Evolutionary conservation across 2,329 filamentous ascomycete genomes (phyloP), one percentile per base, ranked within the genome.

Genomic region (Colletotrichum sp.): DNA sequence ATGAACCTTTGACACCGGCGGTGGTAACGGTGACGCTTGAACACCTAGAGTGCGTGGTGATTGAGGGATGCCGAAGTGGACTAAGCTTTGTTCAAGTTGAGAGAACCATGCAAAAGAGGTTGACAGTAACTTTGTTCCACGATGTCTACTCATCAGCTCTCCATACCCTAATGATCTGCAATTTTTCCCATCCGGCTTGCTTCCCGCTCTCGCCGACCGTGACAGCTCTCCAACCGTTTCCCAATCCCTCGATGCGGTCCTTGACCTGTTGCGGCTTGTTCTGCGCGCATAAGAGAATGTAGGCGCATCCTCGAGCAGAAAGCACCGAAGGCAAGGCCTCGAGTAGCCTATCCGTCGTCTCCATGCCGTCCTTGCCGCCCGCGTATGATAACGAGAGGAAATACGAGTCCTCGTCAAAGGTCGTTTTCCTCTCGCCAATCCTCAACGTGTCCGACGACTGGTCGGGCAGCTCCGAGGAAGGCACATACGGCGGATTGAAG

Each of bases 401-500:
- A 81, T 95, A 93, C 32, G 95, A 96, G 81, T 98, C 96, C 73
- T 93, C 91, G 72, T 96, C 95, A 79, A 95, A 98, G 12, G 85
- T 84, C 55, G 82, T 86, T 79, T 32, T 72, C 82, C 71, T 84
- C 79, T 82, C 82, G 70, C 79, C 65, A 7, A 55, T 57, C 13
- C 28, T 30, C 18, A 76, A 34, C n/a, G 67, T 63, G 12, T 52
- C 71, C 3, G 74, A 70, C 18, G 63, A 43, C 67, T 76, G 74
- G 28, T 85, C 83, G 2, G 96, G 96, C 75, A 98, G 86, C 55
- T 92, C 91, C 30, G 93, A 90, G 4, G 96, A 98, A 3, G 97
- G 97, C 16, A 99, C 97, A 83, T 99, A 99, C 1, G 97, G 97
- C 69, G 97, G 97, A 82, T 99, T 99, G 89, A 99, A 99, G 32